Evolutionary conservation across 768 basidiomycete genomes (phyloP).

Genomic region (Agaricus subrufescens): DNA sequence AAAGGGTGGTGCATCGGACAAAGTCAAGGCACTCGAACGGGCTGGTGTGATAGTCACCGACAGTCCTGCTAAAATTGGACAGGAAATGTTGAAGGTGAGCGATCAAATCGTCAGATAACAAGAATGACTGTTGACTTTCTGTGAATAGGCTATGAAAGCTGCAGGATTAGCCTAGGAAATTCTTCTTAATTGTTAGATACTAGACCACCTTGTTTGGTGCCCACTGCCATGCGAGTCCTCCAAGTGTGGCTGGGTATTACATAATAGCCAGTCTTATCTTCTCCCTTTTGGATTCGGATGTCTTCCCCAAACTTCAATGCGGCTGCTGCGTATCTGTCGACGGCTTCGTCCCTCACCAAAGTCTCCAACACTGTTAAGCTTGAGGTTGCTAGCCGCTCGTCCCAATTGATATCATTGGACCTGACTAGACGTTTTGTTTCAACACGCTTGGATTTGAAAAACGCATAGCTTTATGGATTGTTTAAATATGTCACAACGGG

Average conservation of each 20-base stretch:
- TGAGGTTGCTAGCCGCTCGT: slow-evolving; percentile 50
- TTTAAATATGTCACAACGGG: slow-evolving; percentile 74
- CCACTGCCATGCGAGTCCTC: too few relatives aligned
- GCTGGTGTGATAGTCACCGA: slow-evolving; percentile 93
- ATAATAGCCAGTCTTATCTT: background rate
- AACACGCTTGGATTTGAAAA: slow-evolving; percentile 13
- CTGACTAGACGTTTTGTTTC: slow-evolving; percentile 6
- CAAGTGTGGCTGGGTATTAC: slow-evolving; percentile 4
- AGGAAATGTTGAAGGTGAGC: slow-evolving; percentile 80
- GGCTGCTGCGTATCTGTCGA: slow-evolving; percentile 64
- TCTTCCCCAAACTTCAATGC: slow-evolving; percentile 41
- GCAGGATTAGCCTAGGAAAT: slow-evolving; percentile 54
- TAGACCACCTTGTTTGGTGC: slow-evolving; percentile 16
- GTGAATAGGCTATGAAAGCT: slow-evolving; percentile 67
- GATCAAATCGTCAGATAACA: background rate
- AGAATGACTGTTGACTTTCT: background rate
- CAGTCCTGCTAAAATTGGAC: slow-evolving; percentile 93
- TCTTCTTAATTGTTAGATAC: background rate
- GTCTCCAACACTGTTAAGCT: slow-evolving; percentile 65
- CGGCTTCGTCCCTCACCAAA: slow-evolving; percentile 44
- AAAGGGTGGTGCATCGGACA: slow-evolving; percentile 94
- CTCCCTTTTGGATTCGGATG: slow-evolving; percentile 5
- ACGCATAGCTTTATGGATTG: slow-evolving; percentile 72
- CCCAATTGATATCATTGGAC: slow-evolving; percentile 11
- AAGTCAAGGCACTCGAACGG: slow-evolving; percentile 84